Base-by-base conservation (phyloP, 345 rosid species). In the Euclidium syriacum region DNA sequence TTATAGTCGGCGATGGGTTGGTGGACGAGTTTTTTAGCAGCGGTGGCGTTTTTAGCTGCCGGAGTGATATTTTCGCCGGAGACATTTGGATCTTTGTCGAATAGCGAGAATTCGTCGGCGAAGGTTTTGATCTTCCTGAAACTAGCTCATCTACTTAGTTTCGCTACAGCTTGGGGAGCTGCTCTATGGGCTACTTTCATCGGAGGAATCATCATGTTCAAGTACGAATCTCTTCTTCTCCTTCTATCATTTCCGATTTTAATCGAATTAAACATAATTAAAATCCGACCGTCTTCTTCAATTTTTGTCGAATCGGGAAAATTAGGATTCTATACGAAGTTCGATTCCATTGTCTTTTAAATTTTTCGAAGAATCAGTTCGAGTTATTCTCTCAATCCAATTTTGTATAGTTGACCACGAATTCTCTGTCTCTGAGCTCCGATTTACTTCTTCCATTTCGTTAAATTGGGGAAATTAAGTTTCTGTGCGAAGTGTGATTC, bases 201-300 rank as follows among this genome's bases (percentile, higher is more conserved):
- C 79, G 97, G 97, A 20, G 97, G 99, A 68, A 87, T 90, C 91
- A 84, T 94, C 79, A 89, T 94, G 99, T 89, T 94, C 88, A 94
- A 87, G 99, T 94, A 68, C 41, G 25, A 9, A 11, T 30, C 57
- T 10, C 32, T 33, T 20, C 16, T 39, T 30, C 57, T 10, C 32
- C 25, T n/a, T 53, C 20, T 17, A 0, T 46, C 23, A n/a, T n/a
- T n/a, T n/a, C n/a, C n/a, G n/a, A 53, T 12, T 35, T 19, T 8
- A 22, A 15, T 56, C 38, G 3, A 63, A 40, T 29, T 14, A 8
- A 33, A 10, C 23, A n/a, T 29, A 19, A 1, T 23, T 7, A 8
- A 12, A 27, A 22, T 34, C 7, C 33, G 8, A 22, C 54, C 14
- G 10, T 42, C 10, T 32, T n/a, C 46, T 23, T 41, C 33, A 22